Conservation (phyloP, 495 filamentous ascomycete genomes). For the Xylaria venustula region DNA sequence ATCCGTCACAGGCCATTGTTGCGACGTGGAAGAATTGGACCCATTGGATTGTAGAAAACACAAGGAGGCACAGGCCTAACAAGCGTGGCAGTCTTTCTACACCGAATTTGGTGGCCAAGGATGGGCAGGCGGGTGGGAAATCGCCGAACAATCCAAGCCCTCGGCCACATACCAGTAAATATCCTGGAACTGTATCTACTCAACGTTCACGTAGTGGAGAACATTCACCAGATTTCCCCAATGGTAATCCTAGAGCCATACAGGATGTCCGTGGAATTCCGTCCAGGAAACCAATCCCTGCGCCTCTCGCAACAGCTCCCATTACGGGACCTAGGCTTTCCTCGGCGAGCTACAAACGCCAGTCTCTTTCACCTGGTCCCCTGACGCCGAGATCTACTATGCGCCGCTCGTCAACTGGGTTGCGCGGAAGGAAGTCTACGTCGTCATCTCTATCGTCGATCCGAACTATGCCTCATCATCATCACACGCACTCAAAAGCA, state of each 20-base stretch:
- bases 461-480: slow-evolving; percentile 88
- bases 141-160: slow-evolving; percentile 46
- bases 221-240: slow-evolving; percentile 23
- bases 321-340: slow-evolving; percentile 51
- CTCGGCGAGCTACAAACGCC: slow-evolving; percentile 62
- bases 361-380: slow-evolving; percentile 85
- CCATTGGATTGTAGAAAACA: slow-evolving; percentile 52
- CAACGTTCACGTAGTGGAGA: slow-evolving; percentile 14
- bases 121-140: slow-evolving; percentile 38
- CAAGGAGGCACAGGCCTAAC: slow-evolving; percentile 40
- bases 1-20: slow-evolving; percentile 48
- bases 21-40: slow-evolving; percentile 75
- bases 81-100: slow-evolving; percentile 55
- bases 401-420: slow-evolving; percentile 64
- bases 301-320: slow-evolving; percentile 34
- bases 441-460: slow-evolving; percentile 94
- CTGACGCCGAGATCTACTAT: slow-evolving; percentile 84
- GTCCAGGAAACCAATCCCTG: slow-evolving; percentile 21
- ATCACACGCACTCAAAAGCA: slow-evolving; percentile 90
- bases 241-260: slow-evolving; percentile 15
- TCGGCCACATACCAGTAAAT: slow-evolving; percentile 55
- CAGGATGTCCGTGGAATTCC: slow-evolving; percentile 11
- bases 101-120: slow-evolving; percentile 48
- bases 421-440: slow-evolving; percentile 91
- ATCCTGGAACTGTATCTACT: slow-evolving; percentile 27